A percentile compares a stretch with the other conserved stretches of the same genome.
These are phyloP conservation scores for Fusarium avenaceum DNA, from an alignment of 2,329 filamentous ascomycete genomes.

Conservation along the genomic window DNA sequence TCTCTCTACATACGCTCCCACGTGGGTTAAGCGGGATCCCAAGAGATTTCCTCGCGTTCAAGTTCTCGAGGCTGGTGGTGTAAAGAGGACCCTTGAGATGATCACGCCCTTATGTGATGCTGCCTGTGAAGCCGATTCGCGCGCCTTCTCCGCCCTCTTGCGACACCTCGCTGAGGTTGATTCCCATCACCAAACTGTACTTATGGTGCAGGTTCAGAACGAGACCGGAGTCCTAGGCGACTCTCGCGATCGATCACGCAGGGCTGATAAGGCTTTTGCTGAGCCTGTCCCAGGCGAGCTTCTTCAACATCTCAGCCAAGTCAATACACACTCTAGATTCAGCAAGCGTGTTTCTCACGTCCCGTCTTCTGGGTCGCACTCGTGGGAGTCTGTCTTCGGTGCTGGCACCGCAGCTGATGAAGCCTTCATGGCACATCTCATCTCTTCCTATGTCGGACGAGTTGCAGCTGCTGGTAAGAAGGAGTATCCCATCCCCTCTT, in stretches of 20 bases:
- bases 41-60: constrained; percentile 55
- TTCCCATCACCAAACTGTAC: constrained; percentile 60
- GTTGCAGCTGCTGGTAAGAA: constrained; percentile 54
- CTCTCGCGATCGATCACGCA: constrained; percentile 60
- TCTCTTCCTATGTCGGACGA: constrained; percentile 52
- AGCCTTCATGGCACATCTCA: constrained; percentile 56
- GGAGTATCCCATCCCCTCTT: constrained; percentile 52
- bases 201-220: constrained; percentile 72
- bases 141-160: constrained; percentile 53
- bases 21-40: constrained; percentile 54
- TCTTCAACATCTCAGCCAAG: constrained; percentile 44
- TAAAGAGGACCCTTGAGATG: constrained; percentile 53
- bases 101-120: constrained; percentile 51
- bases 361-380: constrained; percentile 43
- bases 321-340: constrained; percentile 50
- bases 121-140: constrained; percentile 50
- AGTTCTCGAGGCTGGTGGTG: constrained; percentile 51
- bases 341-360: constrained; percentile 46
- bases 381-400: constrained; percentile 55
- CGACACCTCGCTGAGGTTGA: constrained; percentile 59
- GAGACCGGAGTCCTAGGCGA: constrained; percentile 66
- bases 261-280: constrained; percentile 58
- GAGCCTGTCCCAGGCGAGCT: constrained; percentile 51
- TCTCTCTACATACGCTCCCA: constrained; percentile 54
- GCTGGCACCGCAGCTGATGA: constrained; percentile 50